Base-by-base conservation (phyloP, 352 stramenopile species). In the Lagenidium giganteum region DNA sequence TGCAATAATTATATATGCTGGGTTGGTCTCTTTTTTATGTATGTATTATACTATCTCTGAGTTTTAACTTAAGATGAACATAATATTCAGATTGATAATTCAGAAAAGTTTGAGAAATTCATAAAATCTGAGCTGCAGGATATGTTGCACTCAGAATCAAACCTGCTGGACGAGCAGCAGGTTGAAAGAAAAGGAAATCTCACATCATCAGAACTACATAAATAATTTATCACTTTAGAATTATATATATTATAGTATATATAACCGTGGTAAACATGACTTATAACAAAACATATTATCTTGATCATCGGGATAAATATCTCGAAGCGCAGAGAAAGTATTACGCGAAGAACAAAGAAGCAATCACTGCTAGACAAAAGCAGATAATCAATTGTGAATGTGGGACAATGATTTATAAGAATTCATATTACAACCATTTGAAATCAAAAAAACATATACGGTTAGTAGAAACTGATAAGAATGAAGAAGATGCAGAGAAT, bases 11-110 rank as follows among this genome's bases (percentile, higher is more conserved):
- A 42, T 42, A 42, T 42, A 42, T 20, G 36, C 27, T 30, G 30
- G 36, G 30, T 42, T 42, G 27, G 17, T 42, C 20, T 42, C 20
- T 42, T 42, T n/a, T 42, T 42, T 42, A 42, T 42, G 11, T 42
- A 42, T 30, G 23, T 42, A 42, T 42, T 42, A 42, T 42, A 42
- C 36, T 42, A 42, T 42, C 36, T 30, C 9, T 30, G 23, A 30
- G 23, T 42, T 42, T 42, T 28, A 42, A 30, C 36, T 42, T 42
- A 42, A 42, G 36, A 42, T 42, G 36, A 42, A 42, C 36, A 42
- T 42, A 42, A 42, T 42, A 30, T 42, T 42, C 30, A 42, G n/a
- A 42, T 24, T 26, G 17, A 42, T 20, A 42, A 30, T 26, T 42
- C 36, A 42, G 21, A 42, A 42, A 42, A 42, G 6, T n/a, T 42